Conservation (phyloP, 305 asterid species). For the Withania somnifera region DNA sequence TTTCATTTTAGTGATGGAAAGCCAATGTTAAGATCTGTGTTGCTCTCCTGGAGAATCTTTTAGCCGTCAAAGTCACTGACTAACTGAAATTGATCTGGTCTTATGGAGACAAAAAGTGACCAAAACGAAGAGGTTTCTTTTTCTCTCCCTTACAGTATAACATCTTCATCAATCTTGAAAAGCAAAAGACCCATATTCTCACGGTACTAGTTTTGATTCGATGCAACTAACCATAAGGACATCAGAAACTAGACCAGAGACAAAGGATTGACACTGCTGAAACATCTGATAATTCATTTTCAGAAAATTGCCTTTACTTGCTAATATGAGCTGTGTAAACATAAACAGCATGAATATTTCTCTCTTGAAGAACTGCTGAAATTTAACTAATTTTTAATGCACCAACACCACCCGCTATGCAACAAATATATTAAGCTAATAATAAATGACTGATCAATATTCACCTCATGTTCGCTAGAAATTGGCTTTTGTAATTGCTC, state of each 20-base stretch:
- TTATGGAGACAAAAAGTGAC: neutral
- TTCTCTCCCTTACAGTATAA: neutral
- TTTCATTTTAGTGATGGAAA: neutral
- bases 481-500: constrained; percentile 84
- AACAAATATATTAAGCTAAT: neutral
- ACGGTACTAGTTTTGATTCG: neutral
- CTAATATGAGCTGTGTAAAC: neutral
- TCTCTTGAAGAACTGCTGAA: neutral
- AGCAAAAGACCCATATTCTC: neutral
- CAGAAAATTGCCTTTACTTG: neutral
- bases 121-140: neutral
- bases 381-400: neutral
- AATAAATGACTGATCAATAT: neutral
- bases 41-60: neutral
- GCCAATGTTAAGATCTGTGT: neutral
- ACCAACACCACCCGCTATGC: neutral
- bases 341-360: neutral
- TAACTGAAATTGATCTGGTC: neutral
- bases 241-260: neutral
- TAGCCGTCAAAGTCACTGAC: neutral
- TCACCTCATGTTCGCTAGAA: constrained; percentile 93
- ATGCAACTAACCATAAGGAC: neutral
- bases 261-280: neutral
- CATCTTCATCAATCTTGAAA: neutral
- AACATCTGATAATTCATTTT: neutral